Base-by-base conservation (phyloP, 78 protist genomes). In the Planoprotostelium fungivorum region DNA sequence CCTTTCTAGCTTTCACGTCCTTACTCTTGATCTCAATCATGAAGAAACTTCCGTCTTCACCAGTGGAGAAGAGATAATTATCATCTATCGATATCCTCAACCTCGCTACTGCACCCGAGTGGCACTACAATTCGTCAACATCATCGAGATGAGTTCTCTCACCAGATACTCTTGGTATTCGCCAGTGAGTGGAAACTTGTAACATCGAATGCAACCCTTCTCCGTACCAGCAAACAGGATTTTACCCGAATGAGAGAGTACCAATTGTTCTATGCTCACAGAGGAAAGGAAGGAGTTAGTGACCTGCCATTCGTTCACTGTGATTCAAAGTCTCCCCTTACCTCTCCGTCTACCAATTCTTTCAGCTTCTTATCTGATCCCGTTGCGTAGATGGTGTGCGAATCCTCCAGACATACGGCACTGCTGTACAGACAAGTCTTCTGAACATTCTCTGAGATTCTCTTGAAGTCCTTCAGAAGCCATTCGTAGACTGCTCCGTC, bases 401-500 rank as follows among this genome's bases (percentile, higher is more conserved):
- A 51, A 16, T 51, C 73, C 16, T 51, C 73, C 16, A 51, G 16
- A 51, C 73, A 51, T 51, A 51, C 73, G 10, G 51, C 88, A 37
- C 36, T 29, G 25, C 89, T 87, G 94, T 96, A 96, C 28, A 1
- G 0, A 83, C 94, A 90, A 1, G 73, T 16, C 84, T 92, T 92
- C 37, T 86, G 86, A 16, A 91, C 95, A 88, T 63, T 35, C 86
- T 96, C 96, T 89, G 34, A 28, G 34, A 0, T 84, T 34, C 93
- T 90, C 85, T 35, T 38, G 84, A 37, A 86, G 84, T 86, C 92
- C 36, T n/a, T 34, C 35, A 94, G 36, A 25, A 0, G 0, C 94
- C 93, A 96, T 73, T 91, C 95, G 90, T 94, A 95, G n/a, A 93
- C 95, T 1, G 96, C 97, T 1, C 98, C 98, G 86, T 96, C 98